A percentile compares a stretch with the other conserved stretches of the same genome.
These are phyloP conservation scores for Trametes meyenii DNA, from an alignment of 768 basidiomycete genomes.

Conservation along the genomic window DNA sequence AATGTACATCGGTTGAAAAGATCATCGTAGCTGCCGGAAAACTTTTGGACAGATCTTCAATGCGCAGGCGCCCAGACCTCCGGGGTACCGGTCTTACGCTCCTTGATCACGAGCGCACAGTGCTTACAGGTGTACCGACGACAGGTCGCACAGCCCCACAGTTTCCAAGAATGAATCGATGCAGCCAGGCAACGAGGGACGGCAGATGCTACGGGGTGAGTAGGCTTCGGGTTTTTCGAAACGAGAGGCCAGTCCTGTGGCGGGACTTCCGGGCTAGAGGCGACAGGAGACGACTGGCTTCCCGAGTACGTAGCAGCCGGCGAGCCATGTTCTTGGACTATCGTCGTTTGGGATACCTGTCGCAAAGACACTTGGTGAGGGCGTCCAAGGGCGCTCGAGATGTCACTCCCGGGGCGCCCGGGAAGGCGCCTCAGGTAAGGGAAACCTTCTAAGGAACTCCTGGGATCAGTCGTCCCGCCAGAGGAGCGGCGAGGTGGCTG, in stretches of 20 bases:
- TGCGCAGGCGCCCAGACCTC: slow-evolving; percentile 12
- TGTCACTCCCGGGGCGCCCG: not conserved
- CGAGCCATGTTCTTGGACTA: not conserved
- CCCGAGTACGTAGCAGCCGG: not conserved
- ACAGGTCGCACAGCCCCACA: slow-evolving; percentile 7
- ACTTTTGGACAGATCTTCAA: not conserved
- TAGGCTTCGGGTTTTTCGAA: slow-evolving; percentile 15
- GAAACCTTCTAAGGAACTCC: slow-evolving; percentile 1
- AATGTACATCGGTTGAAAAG: no score
- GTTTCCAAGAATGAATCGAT: slow-evolving; percentile 11
- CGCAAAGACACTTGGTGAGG: slow-evolving; percentile 4
- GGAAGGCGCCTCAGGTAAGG: slow-evolving; percentile 2
- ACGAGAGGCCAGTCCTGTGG: slow-evolving; percentile 4
- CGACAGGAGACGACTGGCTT: not conserved
- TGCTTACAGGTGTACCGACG: slow-evolving; percentile 18
- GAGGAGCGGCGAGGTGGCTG: slow-evolving; percentile 6
- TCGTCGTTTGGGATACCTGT: not conserved
- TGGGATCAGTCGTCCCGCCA: not conserved
- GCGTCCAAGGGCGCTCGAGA: slow-evolving; percentile 1
- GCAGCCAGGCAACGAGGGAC: not conserved
- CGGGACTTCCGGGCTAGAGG: not conserved
- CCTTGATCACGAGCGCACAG: slow-evolving; percentile 13
- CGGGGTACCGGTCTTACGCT: slow-evolving; percentile 11
- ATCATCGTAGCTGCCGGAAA: not conserved
- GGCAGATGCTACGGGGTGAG: slow-evolving; percentile 8